Evolutionary conservation across 2,329 filamentous ascomycete species (phyloP), one percentile per base, ranked within the genome.

Genomic region (Arthrinium phaeospermum): DNA sequence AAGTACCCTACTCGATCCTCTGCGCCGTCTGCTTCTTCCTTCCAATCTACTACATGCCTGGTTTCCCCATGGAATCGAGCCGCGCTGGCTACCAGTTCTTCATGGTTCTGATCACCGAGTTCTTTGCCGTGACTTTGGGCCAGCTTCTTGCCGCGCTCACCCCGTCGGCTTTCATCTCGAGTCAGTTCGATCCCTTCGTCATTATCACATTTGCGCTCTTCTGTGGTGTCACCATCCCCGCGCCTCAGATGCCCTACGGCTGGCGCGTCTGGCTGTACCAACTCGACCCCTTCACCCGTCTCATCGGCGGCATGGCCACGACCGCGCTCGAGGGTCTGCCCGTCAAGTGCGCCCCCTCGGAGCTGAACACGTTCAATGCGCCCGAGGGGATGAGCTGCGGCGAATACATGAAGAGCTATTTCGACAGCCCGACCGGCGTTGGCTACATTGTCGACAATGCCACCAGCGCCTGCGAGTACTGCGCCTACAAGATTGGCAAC

Each of bases 41-140:
- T 1, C 94, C 93, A 0, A 82, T 97, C 4, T 97, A 97, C 87
- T 97, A 92, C 82, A 92, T 96, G 80, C 93, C 94, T 0, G 93
- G 93, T 0, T 90, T 97, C 80, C 89, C 92, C 76, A 78, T 81
- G 3, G 87, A 87, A 0, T 82, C 90, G 0, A 87, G 86, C 1
- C 89, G 93, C 5, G 93, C 94, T 0, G 95, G 94, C 0, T 96
- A 95, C 82, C 93, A 96, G 80, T 97, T 97, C 87, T 86, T 97
- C 79, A 94, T 97, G 84, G 83, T 97, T 4, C 86, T 97, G 71
- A 88, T 96, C 77, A 96, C 93, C 0, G 94, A 97, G 80, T 81
- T 97, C 68, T 97, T 98, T 83, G 91, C 93, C 12, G 92, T 97
- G 51, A 94, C 93, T 0, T 85, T 97, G 1, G 94, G 89, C 3